Evolutionary conservation across 768 basidiomycete species (phyloP).

Genomic region (Rhizopogon sp.): DNA sequence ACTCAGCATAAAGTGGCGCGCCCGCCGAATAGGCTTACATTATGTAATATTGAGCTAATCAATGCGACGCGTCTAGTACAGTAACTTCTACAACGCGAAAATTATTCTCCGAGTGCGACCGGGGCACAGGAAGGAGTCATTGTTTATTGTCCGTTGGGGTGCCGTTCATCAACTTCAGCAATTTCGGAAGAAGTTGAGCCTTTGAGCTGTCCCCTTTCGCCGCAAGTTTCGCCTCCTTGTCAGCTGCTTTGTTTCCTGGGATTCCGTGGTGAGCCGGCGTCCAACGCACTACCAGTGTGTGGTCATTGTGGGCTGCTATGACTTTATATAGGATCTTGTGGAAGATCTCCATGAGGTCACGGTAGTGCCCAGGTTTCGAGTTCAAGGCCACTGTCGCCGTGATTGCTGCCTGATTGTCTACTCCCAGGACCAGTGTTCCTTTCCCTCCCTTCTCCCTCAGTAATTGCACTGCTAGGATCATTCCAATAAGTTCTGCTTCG

Average conservation of each 20-base stretch:
- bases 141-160: too few relatives aligned
- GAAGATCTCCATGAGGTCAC: not conserved
- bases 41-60: too few relatives aligned
- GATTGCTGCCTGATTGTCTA: conserved; percentile 11
- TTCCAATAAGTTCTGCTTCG: conserved; percentile 20
- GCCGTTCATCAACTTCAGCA: not conserved
- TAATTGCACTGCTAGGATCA: conserved; percentile 3
- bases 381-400: not conserved
- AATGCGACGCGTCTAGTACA: too few relatives aligned
- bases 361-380: conserved; percentile 1
- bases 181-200: not conserved
- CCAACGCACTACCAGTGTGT: not conserved
- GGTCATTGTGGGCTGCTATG: not conserved
- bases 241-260: conserved; percentile 2
- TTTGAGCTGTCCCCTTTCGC: not conserved
- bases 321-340: not conserved
- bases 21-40: not conserved
- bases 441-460: conserved; percentile 1
- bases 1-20: conserved; percentile 16
- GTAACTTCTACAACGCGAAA: too few relatives aligned
- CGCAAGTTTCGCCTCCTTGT: not conserved
- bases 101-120: too few relatives aligned
- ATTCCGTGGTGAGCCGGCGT: not conserved
- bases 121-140: too few relatives aligned
- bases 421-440: not conserved